Conservation (phyloP, 331 rosid species). For the Cydonia oblonga region DNA sequence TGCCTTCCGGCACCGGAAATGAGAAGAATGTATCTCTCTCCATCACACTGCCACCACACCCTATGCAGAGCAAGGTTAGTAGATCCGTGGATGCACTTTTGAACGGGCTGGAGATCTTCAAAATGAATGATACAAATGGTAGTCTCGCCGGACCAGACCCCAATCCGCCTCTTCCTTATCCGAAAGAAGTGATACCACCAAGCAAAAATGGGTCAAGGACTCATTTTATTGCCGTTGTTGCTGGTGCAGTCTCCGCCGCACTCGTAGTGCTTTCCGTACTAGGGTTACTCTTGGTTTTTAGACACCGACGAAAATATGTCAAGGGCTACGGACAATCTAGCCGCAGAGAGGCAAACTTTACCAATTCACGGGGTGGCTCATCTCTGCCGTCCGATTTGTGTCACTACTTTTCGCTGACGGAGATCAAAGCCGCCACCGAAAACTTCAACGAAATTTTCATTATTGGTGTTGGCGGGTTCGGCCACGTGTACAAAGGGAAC, state of each 20-base stretch:
- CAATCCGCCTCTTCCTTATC: not conserved
- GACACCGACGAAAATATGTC: not conserved
- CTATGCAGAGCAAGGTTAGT: not conserved
- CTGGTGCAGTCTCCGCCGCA: constrained; percentile 10
- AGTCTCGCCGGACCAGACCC: constrained; percentile 49
- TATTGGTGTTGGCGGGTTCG: constrained; percentile 14
- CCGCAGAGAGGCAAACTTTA: not conserved
- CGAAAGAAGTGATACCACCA: accelerated
- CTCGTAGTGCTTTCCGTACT: not conserved
- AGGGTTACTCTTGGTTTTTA: constrained; percentile 4
- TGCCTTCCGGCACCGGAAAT: accelerated
- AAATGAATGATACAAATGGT: constrained; percentile 1
- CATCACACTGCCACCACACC: accelerated
- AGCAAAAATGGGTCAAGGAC: no score
- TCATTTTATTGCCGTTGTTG: not conserved
- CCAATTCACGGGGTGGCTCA: not conserved
- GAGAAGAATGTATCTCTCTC: not conserved
- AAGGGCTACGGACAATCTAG: not conserved
- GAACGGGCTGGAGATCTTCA: constrained; percentile 53
- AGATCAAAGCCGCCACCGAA: constrained; percentile 24
- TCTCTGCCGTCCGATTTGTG: constrained; percentile 15
- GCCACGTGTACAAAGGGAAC: constrained; percentile 25
- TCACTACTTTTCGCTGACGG: constrained; percentile 16
- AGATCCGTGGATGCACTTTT: constrained; percentile 5
- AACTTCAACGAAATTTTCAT: not conserved